Evolutionary conservation across 2,329 filamentous ascomycete genomes (phyloP), one percentile per base, ranked within the genome.

Genomic region (Trichoderma koningii): DNA sequence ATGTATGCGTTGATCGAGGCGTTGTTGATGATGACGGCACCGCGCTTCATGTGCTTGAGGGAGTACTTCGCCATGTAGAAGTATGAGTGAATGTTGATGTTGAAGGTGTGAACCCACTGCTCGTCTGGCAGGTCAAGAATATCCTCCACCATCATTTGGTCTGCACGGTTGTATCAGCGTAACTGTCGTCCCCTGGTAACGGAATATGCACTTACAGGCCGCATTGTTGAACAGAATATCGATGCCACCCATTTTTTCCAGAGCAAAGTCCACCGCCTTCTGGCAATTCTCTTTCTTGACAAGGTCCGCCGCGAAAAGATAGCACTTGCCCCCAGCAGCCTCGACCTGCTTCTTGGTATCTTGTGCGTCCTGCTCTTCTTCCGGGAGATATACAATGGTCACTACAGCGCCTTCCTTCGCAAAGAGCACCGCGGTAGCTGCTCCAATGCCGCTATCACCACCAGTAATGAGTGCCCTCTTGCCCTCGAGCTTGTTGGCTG

Each of bases 1-100:
- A 93, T 85, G 77, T 94, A 95, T 28, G 88, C 90, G 75, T 94
- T 94, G 74, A 95, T 88, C 38, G 89, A 93, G 51, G 90, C 88
- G 74, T 92, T 93, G 80, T 94, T 95, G 83, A 96, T 92, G 75
- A 96, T 92, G 28, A 86, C 87, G 64, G 86, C 83, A 42, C 92
- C 91, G n/a, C 76, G 75, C 72, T 80, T 76, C 83, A 87, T 84
- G 68, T 86, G 80, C 5, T 80, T 80, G 7, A 87, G 72, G 0
- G 83, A 78, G 66, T 80, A 86, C 70, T 87, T 87, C 5, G 82
- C 82, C 66, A 87, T 76, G n/a, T 83, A 83, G 70, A 87, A 84
- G 77, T 86, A 86, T 63, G 82, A 80, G 9, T 85, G 69, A 38
- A 87, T 82, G 66, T 87, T 87, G 66, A 78, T 81, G 51, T 79